A percentile compares a stretch with the other conserved stretches of the same genome.
phyloP scores from a whole-genome alignment of 2,329 filamentous ascomycete genomes.

The Cladosporium sp. region DNA sequence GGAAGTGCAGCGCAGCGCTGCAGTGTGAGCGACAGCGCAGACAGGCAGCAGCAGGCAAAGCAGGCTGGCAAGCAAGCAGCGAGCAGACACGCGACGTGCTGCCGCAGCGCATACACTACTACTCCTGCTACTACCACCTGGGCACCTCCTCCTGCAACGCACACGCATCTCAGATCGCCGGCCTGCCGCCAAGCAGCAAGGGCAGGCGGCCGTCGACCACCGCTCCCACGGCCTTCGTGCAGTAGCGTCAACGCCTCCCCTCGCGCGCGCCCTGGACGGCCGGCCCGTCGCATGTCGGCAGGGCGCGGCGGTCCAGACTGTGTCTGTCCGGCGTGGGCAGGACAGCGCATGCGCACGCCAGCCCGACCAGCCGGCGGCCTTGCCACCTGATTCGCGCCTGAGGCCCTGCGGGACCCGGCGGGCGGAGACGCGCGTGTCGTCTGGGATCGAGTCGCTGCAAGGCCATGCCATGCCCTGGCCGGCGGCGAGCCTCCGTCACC shows the following conservation, averaged over 20 bases:
- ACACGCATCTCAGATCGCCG: background rate
- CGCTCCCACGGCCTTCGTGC: no score
- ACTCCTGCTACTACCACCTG: no score
- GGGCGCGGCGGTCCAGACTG: background rate
- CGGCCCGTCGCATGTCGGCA: slow-evolving; percentile 3
- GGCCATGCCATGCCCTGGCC: no score
- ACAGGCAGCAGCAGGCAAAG: background rate
- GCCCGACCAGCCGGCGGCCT: background rate
- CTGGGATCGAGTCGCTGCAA: no score
- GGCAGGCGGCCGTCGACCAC: no score
- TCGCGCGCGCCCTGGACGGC: slow-evolving; percentile 2
- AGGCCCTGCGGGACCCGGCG: background rate
- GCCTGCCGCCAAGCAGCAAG: no score
- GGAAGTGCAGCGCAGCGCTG: background rate
- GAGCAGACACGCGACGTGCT: no score
- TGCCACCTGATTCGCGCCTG: slow-evolving; percentile 2
- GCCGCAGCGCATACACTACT: no score
- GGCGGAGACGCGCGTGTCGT: no score
- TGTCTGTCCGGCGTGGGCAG: background rate
- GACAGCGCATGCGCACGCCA: slow-evolving; percentile 7
- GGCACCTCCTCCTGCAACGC: no score
- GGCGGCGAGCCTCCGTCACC: no score
- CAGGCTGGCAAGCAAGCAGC: background rate
- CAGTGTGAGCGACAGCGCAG: background rate
- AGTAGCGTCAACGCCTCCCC: background rate